Evolutionary conservation across 495 filamentous ascomycete genomes (phyloP), one percentile per base, ranked within the genome.

Genomic region (Trichocladium uniseriatum): DNA sequence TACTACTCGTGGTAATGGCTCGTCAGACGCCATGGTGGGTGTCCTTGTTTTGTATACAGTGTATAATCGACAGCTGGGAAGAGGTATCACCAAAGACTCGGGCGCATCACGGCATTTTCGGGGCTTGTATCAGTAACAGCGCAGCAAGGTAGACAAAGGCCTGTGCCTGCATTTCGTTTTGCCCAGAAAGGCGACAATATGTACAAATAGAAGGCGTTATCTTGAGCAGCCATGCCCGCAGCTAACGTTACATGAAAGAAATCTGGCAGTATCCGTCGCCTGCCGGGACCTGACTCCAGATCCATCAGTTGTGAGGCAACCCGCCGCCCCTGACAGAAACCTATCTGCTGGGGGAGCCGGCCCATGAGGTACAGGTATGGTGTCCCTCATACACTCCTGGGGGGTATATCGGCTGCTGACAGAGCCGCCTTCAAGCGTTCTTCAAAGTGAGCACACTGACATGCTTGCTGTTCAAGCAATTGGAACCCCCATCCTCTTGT

Each of bases 1-100:
- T 94, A 87, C 64, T 91, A 89, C 69, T 80, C 79, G 51, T 96
- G 90, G 90, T 96, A 79, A 67, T 35, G 20, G n/a, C 11, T 11
- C 37, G 20, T 8, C 9, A 2, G 31, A 3, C 24, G 3, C 24
- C 4, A 8, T 6, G 18, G n/a, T 24, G 37, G n/a, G 15, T 4
- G 4, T 16, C 15, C 35, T 20, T 5, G 45, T 8, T 5, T 1
- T 19, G 36, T 32, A n/a, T 9, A 39, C 36, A 20, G 4, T 31
- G 24, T 48, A 38, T 38, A 3, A 27, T 31, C 15, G 36, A 37
- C 14, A 43, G 42, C n/a, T n/a, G 5, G 27, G 50, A 1, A 38
- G 15, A 8, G 24, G 24, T 8, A 3, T 3, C 24, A 5, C 27
- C 20, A 16, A n/a, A 32, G 3, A 34, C 11, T 20, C 19, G 40